phyloP scores from a whole-genome alignment of 2,329 filamentous ascomycete genomes.

The Fusarium scirpi region DNA sequence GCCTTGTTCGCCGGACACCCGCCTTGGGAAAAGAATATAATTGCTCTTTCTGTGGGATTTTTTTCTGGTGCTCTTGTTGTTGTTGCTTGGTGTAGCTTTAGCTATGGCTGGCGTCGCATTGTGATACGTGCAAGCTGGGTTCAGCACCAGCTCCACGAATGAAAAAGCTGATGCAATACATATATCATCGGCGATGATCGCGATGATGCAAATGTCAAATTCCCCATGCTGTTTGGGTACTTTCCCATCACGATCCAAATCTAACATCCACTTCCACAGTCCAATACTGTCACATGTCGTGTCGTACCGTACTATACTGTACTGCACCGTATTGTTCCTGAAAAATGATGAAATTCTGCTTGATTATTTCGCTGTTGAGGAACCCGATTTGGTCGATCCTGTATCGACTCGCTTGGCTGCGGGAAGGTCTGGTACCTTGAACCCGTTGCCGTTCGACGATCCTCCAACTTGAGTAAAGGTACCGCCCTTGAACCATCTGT shows the following conservation, averaged over 20 bases:
- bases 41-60: neutral
- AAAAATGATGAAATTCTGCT: neutral
- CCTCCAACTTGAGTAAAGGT: slow-evolving; percentile 88
- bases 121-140: slow-evolving; percentile 3
- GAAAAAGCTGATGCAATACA: slow-evolving; percentile 7
- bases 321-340: neutral
- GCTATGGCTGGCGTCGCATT: neutral
- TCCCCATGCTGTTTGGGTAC: slow-evolving; percentile 25
- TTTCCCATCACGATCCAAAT: slow-evolving; percentile 30
- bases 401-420: slow-evolving; percentile 74
- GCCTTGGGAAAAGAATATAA: neutral
- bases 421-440: slow-evolving; percentile 85
- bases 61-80: neutral
- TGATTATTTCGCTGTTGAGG: slow-evolving; percentile 44
- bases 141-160: slow-evolving; percentile 9
- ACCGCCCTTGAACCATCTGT: slow-evolving; percentile 97
- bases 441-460: slow-evolving; percentile 68
- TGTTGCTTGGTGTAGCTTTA: slow-evolving; percentile 10
- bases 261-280: neutral
- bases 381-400: slow-evolving; percentile 53
- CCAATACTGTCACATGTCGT: neutral
- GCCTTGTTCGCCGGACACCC: slow-evolving; percentile 42
- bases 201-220: slow-evolving; percentile 36
- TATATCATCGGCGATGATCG: slow-evolving; percentile 28
- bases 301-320: neutral